phyloP scores from a whole-genome alignment of 495 filamentous ascomycete species.

The Penicillium paradoxum region DNA sequence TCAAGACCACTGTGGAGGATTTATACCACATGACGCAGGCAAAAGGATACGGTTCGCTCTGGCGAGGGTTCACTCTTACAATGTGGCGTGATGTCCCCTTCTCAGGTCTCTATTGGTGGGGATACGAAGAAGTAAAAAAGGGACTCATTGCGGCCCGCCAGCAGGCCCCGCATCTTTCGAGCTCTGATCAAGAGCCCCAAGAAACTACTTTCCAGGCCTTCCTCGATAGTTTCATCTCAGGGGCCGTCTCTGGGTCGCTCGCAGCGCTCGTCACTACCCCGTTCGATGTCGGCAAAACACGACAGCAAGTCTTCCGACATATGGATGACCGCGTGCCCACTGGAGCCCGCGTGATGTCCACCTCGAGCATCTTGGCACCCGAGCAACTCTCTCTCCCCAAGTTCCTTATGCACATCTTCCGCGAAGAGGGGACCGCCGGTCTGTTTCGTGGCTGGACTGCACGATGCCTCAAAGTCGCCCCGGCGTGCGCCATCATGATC shows the following conservation, averaged over 20 bases:
- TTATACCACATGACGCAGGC: constrained; percentile 71
- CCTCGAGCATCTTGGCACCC: constrained; percentile 44
- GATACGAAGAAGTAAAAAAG: constrained; percentile 78
- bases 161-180: constrained; percentile 21
- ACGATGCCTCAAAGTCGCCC: constrained; percentile 88
- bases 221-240: constrained; percentile 81
- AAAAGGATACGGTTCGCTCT: constrained; percentile 76
- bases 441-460: constrained; percentile 89
- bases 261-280: constrained; percentile 90
- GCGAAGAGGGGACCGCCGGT: constrained; percentile 71
- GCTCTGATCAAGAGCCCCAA: constrained; percentile 9
- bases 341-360: constrained; percentile 3
- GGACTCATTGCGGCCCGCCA: constrained; percentile 59
- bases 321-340: constrained; percentile 39
- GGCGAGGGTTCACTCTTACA: constrained; percentile 88
- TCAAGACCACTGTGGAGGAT: constrained; percentile 69
- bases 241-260: constrained; percentile 72
- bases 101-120: constrained; percentile 96
- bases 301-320: constrained; percentile 73
- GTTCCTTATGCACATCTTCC: constrained; percentile 83
- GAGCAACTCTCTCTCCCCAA: constrained; percentile 71
- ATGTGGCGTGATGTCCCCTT: constrained; percentile 98
- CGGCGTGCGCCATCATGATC: constrained; percentile 99
- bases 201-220: constrained; percentile 45
- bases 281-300: constrained; percentile 96